Evolutionary conservation across 257 asterid species (phyloP).

Genomic region (Fraxinus quadrangulata): DNA sequence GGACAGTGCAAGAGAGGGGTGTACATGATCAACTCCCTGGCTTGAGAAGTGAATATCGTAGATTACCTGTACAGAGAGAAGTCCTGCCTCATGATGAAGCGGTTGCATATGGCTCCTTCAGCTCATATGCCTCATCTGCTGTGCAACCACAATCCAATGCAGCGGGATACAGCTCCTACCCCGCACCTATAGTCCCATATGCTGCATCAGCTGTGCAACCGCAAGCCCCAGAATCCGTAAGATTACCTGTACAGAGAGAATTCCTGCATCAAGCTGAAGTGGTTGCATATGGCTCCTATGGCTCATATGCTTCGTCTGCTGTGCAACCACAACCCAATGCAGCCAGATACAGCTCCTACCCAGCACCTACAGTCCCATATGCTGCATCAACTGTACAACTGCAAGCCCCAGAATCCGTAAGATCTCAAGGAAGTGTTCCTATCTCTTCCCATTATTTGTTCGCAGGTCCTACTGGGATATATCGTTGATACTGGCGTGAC

Average conservation of each 20-base stretch:
- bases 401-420: background rate
- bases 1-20: slow-evolving; percentile 28
- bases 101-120: slow-evolving; percentile 33
- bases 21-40: slow-evolving; percentile 27
- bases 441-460: slow-evolving; percentile 23
- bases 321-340: slow-evolving; percentile 7
- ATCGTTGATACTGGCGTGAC: slow-evolving; percentile 4
- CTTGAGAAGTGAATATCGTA: slow-evolving; percentile 34
- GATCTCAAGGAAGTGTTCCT: slow-evolving; percentile 26
- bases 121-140: slow-evolving; percentile 30
- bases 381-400: slow-evolving; percentile 11
- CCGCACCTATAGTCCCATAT: slow-evolving; percentile 4
- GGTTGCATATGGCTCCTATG: slow-evolving; percentile 33
- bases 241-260: slow-evolving; percentile 14
- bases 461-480: slow-evolving; percentile 2
- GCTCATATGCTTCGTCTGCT: slow-evolving; percentile 31
- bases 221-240: background rate
- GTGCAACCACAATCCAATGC: slow-evolving; percentile 6
- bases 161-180: slow-evolving; percentile 11
- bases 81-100: slow-evolving; percentile 23
- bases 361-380: slow-evolving; percentile 6
- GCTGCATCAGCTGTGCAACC: slow-evolving; percentile 14
- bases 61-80: slow-evolving; percentile 23
- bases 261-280: slow-evolving; percentile 24
- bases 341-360: slow-evolving; percentile 11